Percentiles rank a stretch among this genome's conserved stretches.
These are phyloP conservation scores for Suillus subaureus DNA, from an alignment of 768 basidiomycete species.

Conservation along the genomic window DNA sequence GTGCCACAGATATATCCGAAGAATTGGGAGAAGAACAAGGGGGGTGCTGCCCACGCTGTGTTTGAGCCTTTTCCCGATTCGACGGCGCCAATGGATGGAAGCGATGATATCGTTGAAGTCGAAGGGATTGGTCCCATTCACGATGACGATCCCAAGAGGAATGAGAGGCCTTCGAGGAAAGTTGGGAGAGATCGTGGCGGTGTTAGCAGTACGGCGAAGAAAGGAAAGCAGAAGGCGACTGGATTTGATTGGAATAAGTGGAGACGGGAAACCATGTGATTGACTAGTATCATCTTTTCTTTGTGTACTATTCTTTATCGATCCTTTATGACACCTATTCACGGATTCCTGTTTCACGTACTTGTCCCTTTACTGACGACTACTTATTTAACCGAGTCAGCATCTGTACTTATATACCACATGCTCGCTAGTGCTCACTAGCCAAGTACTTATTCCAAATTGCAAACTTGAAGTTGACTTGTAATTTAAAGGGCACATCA, in stretches of 20 bases:
- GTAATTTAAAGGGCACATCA: background rate
- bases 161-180: background rate
- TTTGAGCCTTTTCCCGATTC: conserved; percentile 12
- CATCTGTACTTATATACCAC: background rate
- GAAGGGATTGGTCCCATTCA: background rate
- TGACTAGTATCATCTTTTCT: background rate
- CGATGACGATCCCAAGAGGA: background rate
- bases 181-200: background rate
- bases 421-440: background rate
- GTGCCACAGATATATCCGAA: conserved; percentile 4
- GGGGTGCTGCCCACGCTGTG: conserved; percentile 17
- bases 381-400: background rate
- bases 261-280: conserved; percentile 2
- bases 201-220: background rate
- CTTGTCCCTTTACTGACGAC: background rate
- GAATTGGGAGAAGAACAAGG: conserved; percentile 10
- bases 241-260: conserved; percentile 8
- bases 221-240: background rate
- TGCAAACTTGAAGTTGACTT: background rate
- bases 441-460: background rate
- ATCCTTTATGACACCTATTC: background rate
- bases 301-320: background rate
- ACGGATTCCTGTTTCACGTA: background rate
- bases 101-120: background rate
- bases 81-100: background rate